A percentile compares a stretch with the other conserved stretches of the same genome.
Conservation (phyloP, 1,139 yeast species). For the Yamadazyma conglobata region DNA sequence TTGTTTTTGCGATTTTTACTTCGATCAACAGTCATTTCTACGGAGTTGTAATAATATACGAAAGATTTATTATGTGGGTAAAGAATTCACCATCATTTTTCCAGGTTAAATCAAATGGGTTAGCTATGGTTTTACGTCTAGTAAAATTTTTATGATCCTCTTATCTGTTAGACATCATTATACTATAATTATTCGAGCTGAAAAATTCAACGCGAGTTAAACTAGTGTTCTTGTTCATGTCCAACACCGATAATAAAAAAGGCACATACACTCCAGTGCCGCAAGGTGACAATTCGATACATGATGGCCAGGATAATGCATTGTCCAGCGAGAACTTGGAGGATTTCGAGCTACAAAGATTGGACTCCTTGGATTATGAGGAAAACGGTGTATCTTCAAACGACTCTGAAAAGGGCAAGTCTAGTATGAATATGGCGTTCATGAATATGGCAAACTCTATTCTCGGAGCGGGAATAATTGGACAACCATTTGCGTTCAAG, state of each 20-base stretch:
- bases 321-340: slow-evolving; percentile 1
- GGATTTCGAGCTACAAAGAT: slow-evolving; percentile 26
- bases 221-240: neutral
- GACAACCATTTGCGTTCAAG: slow-evolving; percentile 85
- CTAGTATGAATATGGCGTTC: slow-evolving; percentile 80
- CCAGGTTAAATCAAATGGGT: no score
- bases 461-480: slow-evolving; percentile 92
- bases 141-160: no score
- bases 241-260: neutral
- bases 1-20: no score
- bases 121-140: no score
- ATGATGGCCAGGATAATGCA: neutral
- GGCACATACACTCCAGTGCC: slow-evolving; percentile 9
- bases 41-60: no score
- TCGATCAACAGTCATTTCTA: no score
- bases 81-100: no score
- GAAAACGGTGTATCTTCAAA: slow-evolving; percentile 10
- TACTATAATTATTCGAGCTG: no score
- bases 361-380: slow-evolving; percentile 22
- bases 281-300: slow-evolving; percentile 2
- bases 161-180: no score
- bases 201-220: no score
- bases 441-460: slow-evolving; percentile 97
- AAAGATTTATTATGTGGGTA: no score
- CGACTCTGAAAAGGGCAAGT: slow-evolving; percentile 25